A percentile compares a stretch with the other conserved stretches of the same genome.
phyloP scores from a whole-genome alignment of 2,329 filamentous ascomycete species.

The Pestalotiopsis sp. region DNA sequence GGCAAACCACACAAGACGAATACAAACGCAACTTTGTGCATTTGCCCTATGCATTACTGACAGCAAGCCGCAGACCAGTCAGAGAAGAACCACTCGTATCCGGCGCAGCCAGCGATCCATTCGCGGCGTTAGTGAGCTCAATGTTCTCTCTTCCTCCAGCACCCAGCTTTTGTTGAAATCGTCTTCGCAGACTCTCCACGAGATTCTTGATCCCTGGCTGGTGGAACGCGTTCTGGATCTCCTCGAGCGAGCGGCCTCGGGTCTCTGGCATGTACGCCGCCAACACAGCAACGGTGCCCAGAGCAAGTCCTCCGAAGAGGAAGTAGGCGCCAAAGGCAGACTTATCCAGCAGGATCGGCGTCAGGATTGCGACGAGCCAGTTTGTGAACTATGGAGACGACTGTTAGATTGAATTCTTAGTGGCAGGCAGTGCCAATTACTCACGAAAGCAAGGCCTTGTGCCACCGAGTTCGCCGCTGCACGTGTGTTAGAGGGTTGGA shows the following conservation, averaged over 20 bases:
- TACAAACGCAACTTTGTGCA: background rate
- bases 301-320: constrained; percentile 43
- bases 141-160: background rate
- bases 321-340: constrained; percentile 49
- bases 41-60: background rate
- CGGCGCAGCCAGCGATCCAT: background rate
- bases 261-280: constrained; percentile 54
- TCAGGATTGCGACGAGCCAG: constrained; percentile 43
- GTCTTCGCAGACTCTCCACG: background rate
- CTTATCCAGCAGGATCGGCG: constrained; percentile 21
- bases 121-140: background rate
- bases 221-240: constrained; percentile 51
- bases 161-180: background rate
- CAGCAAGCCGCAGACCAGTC: background rate
- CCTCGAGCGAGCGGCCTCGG: constrained; percentile 48
- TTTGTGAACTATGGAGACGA: constrained; percentile 35
- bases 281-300: constrained; percentile 41
- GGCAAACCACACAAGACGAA: background rate
- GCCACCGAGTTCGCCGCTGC: constrained; percentile 57
- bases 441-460: constrained; percentile 35
- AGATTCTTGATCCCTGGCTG: constrained; percentile 10
- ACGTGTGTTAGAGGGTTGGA: constrained; percentile 57
- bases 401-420: background rate
- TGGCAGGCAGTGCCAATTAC: background rate
- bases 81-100: background rate